Evolutionary conservation across 176 grass and related monocot species (phyloP).

Genomic region (barley (Hordeum vulgare)): DNA sequence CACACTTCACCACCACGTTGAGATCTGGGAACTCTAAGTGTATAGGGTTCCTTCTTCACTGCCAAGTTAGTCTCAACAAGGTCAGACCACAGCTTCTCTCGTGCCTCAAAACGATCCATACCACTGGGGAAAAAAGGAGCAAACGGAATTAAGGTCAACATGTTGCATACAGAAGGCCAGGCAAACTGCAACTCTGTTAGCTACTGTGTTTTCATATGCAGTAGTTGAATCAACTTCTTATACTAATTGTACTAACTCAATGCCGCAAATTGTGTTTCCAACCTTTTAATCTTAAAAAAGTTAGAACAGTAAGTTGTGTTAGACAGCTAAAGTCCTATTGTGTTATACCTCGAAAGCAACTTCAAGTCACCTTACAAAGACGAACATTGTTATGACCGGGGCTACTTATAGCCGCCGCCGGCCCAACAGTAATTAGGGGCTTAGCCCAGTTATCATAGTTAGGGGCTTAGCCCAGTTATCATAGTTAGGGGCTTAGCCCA

Average conservation of each 20-base stretch:
- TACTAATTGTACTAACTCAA: neutral
- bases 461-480: no score
- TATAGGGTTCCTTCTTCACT: slow-evolving; percentile 91
- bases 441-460: no score
- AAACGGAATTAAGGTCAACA: slow-evolving; percentile 23
- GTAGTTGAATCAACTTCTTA: neutral
- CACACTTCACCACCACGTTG: slow-evolving; percentile 96
- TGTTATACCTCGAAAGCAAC: neutral
- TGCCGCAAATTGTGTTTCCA: neutral
- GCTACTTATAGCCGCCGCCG: no score
- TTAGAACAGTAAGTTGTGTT: neutral
- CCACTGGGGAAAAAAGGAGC: slow-evolving; percentile 47
- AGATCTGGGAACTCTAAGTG: slow-evolving; percentile 89
- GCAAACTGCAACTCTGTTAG: neutral
- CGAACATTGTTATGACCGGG: no score
- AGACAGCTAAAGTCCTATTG: neutral
- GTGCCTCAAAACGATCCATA: slow-evolving; percentile 88
- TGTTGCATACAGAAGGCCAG: neutral
- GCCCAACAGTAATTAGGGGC: no score
- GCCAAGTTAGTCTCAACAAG: slow-evolving; percentile 81
- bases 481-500: no score
- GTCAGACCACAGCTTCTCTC: slow-evolving; percentile 91
- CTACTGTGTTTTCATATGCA: neutral
- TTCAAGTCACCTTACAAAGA: neutral
- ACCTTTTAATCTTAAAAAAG: slow-evolving; percentile 1